Evolutionary conservation across 2,329 filamentous ascomycete genomes (phyloP), one percentile per base, ranked within the genome.

Genomic region (Fusarium sp.): DNA sequence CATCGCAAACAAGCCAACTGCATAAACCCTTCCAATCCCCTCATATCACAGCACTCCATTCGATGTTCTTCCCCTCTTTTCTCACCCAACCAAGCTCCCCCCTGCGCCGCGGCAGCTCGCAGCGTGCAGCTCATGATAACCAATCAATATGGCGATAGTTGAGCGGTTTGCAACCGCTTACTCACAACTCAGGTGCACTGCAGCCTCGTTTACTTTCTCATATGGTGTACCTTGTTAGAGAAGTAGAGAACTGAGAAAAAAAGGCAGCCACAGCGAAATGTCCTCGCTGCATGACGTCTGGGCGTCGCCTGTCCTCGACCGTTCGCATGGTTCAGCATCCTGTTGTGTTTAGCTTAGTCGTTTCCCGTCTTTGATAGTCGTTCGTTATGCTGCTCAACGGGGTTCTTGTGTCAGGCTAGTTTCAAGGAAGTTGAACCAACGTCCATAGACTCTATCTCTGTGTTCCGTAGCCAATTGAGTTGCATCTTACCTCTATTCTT

Each of bases 121-220:
- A 72, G 58, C 49, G 38, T 43, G 34, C 49, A 53, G 49, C 10
- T 30, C 56, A 47, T 55, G 15, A 41, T 38, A 62, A 32, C 70
- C 70, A 73, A 73, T 73, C 64, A 58, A 24, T 22, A 25, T 32
- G 24, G 20, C 22, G 52, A 13, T 43, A 45, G 32, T 34, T 30
- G 16, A 47, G 48, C 25, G 43, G 40, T 41, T 51, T 62, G 59
- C 67, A 44, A 60, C 66, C 24, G 49, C 24, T 40, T n/a, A 41
- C 49, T 53, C 34, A 43, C 25, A 41, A 53, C 65, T 54, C 30
- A 30, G 38, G 51, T 68, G 63, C 45, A 54, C 64, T 69, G 57
- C 67, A 70, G 70, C 70, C 70, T 72, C 64, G 66, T 72, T 72
- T 67, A 58, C 57, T 62, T 62, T 62, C 58, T 49, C 58, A 56